Evolutionary conservation across 176 grass and related monocot genomes (phyloP).

Genomic region (Lolium multiflorum): DNA sequence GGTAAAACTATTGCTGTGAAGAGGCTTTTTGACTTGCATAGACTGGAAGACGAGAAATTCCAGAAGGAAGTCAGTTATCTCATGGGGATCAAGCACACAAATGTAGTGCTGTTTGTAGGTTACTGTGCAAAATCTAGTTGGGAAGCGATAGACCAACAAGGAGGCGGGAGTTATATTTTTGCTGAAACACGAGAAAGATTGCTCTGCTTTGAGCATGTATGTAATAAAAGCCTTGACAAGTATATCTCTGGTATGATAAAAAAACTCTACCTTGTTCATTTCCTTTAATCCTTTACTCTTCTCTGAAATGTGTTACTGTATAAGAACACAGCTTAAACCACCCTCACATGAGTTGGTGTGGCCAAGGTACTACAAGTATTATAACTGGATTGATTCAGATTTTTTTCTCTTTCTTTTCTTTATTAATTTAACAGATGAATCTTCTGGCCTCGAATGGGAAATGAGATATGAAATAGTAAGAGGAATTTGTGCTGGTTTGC

Average conservation of each 20-base stretch:
- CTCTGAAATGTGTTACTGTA: no score
- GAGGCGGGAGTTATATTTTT: neutral
- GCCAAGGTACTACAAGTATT: no score
- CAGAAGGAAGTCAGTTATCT: neutral
- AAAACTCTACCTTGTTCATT: neutral
- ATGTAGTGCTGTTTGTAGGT: neutral
- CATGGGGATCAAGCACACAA: neutral
- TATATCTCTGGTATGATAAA: neutral
- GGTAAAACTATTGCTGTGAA: neutral
- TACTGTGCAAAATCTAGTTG: neutral
- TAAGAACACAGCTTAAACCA: no score
- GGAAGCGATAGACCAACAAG: neutral
- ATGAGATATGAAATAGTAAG: no score
- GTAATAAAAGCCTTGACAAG: neutral
- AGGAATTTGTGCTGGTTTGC: no score
- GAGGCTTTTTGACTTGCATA: neutral
- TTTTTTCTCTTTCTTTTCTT: no score
- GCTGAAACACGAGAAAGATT: neutral
- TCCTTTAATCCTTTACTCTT: no score
- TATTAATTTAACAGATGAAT: no score
- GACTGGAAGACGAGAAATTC: neutral
- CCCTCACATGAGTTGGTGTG: no score
- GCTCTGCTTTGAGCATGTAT: constrained; percentile 11
- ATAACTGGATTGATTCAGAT: no score
- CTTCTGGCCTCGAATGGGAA: no score